Evolutionary conservation across 805 yeast genomes (phyloP).

Genomic region (Pichia eremophila): DNA sequence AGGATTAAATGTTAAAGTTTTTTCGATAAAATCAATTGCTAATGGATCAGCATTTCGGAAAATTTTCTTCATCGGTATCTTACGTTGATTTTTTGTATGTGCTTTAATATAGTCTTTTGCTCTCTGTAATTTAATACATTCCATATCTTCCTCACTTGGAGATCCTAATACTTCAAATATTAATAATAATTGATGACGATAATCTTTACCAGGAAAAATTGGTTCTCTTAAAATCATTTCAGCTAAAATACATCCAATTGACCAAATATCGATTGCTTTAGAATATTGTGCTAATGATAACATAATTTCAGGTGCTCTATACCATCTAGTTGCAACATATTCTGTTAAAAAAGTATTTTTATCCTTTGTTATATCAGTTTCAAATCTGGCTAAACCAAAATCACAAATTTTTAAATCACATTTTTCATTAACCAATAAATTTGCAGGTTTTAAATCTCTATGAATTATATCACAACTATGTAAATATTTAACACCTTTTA

Average conservation of each 20-base stretch:
- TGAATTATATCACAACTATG: conserved; percentile 70
- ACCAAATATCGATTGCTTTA: conserved; percentile 73
- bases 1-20: conserved; percentile 76
- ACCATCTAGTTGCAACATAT: conserved; percentile 81
- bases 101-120: conserved; percentile 72
- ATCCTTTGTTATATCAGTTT: conserved; percentile 30
- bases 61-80: conserved; percentile 40
- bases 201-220: conserved; percentile 68
- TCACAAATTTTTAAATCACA: conserved; percentile 75
- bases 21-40: conserved; percentile 56
- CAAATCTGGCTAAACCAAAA: conserved; percentile 62
- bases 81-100: conserved; percentile 34
- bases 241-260: conserved; percentile 69
- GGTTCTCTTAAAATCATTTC: conserved; percentile 58
- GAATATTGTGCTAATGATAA: conserved; percentile 62
- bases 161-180: conserved; percentile 66
- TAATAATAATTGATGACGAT: conserved; percentile 55
- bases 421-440: conserved; percentile 53
- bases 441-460: conserved; percentile 70
- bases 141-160: conserved; percentile 64
- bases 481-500: conserved; percentile 60
- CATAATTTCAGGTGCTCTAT: conserved; percentile 80
- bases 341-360: conserved; percentile 48
- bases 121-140: conserved; percentile 61
- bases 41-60: conserved; percentile 42